Evolutionary conservation across 1,284 basidiomycete species (phyloP).

Genomic region (Peniophora sp.): DNA sequence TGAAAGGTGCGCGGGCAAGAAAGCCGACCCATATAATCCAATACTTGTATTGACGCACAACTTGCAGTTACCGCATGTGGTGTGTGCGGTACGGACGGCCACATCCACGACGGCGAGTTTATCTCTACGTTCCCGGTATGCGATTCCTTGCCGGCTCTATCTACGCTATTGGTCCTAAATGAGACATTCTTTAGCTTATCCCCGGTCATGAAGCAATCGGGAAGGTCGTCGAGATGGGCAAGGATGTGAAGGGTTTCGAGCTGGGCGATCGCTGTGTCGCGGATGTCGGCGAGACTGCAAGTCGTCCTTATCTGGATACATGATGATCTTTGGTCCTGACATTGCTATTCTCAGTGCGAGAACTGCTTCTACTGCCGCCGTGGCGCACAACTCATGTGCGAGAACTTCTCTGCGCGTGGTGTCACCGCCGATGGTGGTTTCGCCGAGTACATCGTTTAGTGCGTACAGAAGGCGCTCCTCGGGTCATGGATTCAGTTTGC

Average conservation of each 20-base stretch:
- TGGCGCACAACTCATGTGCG: constrained; percentile 66
- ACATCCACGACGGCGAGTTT: constrained; percentile 76
- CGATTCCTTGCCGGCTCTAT: constrained; percentile 6
- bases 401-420: constrained; percentile 71
- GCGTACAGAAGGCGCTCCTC: constrained; percentile 18
- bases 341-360: constrained; percentile 47
- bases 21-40: neutral
- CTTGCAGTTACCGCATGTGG: constrained; percentile 28
- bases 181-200: constrained; percentile 42
- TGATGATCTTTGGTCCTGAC: neutral
- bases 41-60: constrained; percentile 2
- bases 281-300: constrained; percentile 55
- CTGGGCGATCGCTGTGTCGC: constrained; percentile 77
- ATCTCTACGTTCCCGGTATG: constrained; percentile 66
- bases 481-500: neutral
- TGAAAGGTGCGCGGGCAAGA: constrained; percentile 43
- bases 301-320: constrained; percentile 11
- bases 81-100: constrained; percentile 72
- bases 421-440: constrained; percentile 80
- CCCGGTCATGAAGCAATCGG: constrained; percentile 82
- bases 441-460: constrained; percentile 80
- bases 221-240: constrained; percentile 57
- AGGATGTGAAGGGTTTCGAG: constrained; percentile 59
- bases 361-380: constrained; percentile 80
- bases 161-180: constrained; percentile 11